Percentiles rank a stretch among this genome's conserved stretches.
phyloP scores from a whole-genome alignment of 2,329 filamentous ascomycete genomes.

The Microcera coccophila region DNA sequence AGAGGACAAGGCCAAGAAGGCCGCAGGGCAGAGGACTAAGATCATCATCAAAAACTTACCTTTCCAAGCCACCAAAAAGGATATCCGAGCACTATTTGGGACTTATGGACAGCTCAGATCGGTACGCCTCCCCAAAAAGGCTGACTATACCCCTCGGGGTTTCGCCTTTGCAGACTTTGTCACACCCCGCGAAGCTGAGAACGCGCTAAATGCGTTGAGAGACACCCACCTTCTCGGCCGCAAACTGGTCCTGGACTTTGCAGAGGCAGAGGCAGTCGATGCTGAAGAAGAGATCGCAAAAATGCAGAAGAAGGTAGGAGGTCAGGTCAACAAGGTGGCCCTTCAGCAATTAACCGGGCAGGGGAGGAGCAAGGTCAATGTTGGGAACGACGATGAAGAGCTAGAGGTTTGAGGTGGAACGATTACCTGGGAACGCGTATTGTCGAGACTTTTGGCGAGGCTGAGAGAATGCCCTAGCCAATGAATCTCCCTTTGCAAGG shows the following conservation, averaged over 20 bases:
- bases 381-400: constrained; percentile 67
- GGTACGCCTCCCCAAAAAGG: constrained; percentile 92
- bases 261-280: constrained; percentile 81
- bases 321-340: constrained; percentile 85
- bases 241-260: constrained; percentile 86
- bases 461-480: constrained; percentile 17
- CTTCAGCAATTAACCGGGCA: constrained; percentile 81
- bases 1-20: constrained; percentile 79
- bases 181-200: constrained; percentile 81
- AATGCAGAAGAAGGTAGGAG: constrained; percentile 93
- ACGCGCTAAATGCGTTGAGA: constrained; percentile 83
- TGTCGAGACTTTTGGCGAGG: constrained; percentile 18
- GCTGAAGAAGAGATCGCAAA: constrained; percentile 93
- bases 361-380: constrained; percentile 83
- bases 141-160: constrained; percentile 80
- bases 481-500: constrained; percentile 26
- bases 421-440: constrained; percentile 14
- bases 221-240: constrained; percentile 92
- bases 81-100: constrained; percentile 78
- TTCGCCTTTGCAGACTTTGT: constrained; percentile 98
- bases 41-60: constrained; percentile 98
- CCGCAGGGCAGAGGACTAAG: constrained; percentile 75
- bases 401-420: constrained; percentile 33
- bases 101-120: constrained; percentile 90
- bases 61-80: constrained; percentile 92